Conservation (phyloP, 257 asterid genomes). For the Parsonsia alboflavescens region DNA sequence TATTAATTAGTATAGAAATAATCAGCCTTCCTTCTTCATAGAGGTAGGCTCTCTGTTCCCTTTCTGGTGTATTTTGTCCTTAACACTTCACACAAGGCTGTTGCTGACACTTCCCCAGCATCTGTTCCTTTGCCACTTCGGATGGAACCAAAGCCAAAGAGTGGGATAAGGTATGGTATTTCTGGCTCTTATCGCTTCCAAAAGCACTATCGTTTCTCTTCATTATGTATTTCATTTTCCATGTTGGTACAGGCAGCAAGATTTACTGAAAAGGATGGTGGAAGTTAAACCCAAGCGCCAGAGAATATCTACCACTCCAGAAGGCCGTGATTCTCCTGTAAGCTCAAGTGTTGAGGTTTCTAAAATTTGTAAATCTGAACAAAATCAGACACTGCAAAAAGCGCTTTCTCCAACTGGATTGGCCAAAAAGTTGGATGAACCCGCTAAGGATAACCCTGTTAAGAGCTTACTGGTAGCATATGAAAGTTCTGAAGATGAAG, state of each 20-base stretch:
- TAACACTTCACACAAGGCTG: constrained; percentile 67
- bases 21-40: neutral
- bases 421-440: constrained; percentile 25
- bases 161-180: constrained; percentile 68
- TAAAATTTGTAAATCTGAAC: constrained; percentile 24
- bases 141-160: constrained; percentile 95
- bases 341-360: constrained; percentile 30
- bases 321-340: constrained; percentile 19
- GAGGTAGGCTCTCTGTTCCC: neutral
- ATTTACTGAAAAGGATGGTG: constrained; percentile 79
- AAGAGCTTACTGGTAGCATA: constrained; percentile 68
- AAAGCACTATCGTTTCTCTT: neutral
- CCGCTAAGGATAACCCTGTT: constrained; percentile 60
- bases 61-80: constrained; percentile 19
- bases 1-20: neutral
- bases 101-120: constrained; percentile 74
- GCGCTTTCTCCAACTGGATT: constrained; percentile 25
- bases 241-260: constrained; percentile 68
- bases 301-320: constrained; percentile 39
- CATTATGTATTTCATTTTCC: neutral
- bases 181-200: neutral
- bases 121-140: constrained; percentile 86
- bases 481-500: constrained; percentile 83
- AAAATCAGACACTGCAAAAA: constrained; percentile 26
- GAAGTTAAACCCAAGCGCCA: constrained; percentile 84